phyloP scores from a whole-genome alignment of 148 eudicot genomes.

The Vaccinium macrocarpon region DNA sequence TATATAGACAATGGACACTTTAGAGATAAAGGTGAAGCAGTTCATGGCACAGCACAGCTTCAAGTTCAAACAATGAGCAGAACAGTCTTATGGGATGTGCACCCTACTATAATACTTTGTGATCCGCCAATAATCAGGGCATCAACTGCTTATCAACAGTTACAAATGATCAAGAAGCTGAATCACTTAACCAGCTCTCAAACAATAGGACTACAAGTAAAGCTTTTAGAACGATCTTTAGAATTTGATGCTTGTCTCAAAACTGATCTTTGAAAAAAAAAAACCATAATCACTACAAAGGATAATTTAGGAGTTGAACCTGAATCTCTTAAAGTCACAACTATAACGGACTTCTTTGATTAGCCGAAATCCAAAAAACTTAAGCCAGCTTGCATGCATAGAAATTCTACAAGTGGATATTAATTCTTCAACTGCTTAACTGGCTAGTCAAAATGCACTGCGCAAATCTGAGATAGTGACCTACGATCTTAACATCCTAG shows the following conservation, averaged over 20 bases:
- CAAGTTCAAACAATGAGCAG: slow-evolving; percentile 5
- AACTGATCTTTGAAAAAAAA: neutral
- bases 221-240: slow-evolving; percentile 2
- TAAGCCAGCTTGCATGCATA: neutral
- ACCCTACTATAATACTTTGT: neutral
- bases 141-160: neutral
- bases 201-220: neutral
- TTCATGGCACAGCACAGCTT: neutral
- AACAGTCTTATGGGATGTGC: neutral
- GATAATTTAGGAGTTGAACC: neutral
- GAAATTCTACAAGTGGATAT: neutral
- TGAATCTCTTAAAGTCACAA: neutral
- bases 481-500: neutral
- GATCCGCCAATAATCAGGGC: neutral
- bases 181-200: neutral
- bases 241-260: neutral
- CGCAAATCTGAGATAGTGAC: neutral
- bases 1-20: neutral
- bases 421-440: slow-evolving; percentile 1
- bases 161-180: neutral
- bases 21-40: neutral
- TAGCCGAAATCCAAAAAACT: neutral
- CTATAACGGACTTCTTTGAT: neutral
- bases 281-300: neutral
- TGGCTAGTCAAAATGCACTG: neutral